Evolutionary conservation across 2,329 filamentous ascomycete species (phyloP).

Genomic region (Penicillium frequentans): DNA sequence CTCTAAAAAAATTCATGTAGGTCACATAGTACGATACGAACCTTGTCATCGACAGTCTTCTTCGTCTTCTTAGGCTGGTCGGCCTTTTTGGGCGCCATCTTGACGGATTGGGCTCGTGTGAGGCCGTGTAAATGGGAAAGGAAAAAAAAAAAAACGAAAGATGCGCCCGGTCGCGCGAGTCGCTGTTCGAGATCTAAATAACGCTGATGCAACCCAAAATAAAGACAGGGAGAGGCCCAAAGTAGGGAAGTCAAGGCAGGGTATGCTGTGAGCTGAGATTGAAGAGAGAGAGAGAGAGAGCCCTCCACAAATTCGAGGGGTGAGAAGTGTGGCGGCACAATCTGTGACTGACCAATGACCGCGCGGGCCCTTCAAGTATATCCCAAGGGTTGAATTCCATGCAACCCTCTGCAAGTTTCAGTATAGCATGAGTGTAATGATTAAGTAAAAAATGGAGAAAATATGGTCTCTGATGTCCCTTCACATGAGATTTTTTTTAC

Average conservation of each 20-base stretch:
- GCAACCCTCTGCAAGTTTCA: not conserved
- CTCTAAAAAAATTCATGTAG: not conserved
- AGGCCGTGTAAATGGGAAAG: not conserved
- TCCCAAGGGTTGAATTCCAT: not conserved
- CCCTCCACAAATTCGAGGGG: conserved; percentile 35
- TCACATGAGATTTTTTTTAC: not conserved
- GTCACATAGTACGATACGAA: conserved; percentile 23
- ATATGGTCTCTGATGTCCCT: not conserved
- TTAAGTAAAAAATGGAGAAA: not conserved
- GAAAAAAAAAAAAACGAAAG: conserved; percentile 18
- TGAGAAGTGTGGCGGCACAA: conserved; percentile 31
- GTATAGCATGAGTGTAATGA: not conserved
- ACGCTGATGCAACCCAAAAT: conserved; percentile 21
- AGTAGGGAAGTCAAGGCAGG: conserved; percentile 5
- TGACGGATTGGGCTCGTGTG: conserved; percentile 28
- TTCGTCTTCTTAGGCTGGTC: conserved; percentile 51
- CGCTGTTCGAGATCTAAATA: conserved; percentile 4
- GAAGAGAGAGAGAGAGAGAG: conserved; percentile 14
- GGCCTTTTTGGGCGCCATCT: conserved; percentile 51
- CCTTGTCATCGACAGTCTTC: conserved; percentile 74
- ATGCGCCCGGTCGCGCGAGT: conserved; percentile 16
- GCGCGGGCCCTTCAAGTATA: conserved; percentile 16
- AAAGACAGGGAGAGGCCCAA: conserved; percentile 6
- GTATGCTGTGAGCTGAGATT: conserved; percentile 10
- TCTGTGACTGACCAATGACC: conserved; percentile 22